phyloP scores from a whole-genome alignment of 768 basidiomycete species.

The Crepidotus variabilis region DNA sequence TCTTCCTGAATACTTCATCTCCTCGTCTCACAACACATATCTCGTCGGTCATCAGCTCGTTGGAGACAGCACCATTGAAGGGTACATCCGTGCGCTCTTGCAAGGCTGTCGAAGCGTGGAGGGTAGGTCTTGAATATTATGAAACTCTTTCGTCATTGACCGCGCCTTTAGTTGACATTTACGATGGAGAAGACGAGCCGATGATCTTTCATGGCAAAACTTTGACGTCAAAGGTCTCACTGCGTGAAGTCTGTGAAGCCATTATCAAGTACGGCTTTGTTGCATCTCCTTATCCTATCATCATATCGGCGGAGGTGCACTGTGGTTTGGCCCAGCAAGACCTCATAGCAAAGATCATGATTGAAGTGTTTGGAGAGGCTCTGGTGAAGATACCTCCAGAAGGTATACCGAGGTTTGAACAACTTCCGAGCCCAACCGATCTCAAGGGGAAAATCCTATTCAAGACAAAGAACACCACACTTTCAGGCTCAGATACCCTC shows the following conservation, averaged over 20 bases:
- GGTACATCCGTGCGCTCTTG: conserved; percentile 88
- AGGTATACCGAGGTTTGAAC: conserved; percentile 40
- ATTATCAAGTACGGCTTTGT: conserved; percentile 93
- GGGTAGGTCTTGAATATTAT: conserved; percentile 42
- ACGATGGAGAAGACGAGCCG: conserved; percentile 83
- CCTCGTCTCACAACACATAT: conserved; percentile 91
- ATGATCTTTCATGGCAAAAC: conserved; percentile 89
- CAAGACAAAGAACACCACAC: conserved; percentile 43
- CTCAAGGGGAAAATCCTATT: conserved; percentile 77
- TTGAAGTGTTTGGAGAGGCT: conserved; percentile 41
- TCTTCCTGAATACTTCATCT: conserved; percentile 83
- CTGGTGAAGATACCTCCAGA: conserved; percentile 36
- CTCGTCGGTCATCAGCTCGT: conserved; percentile 83
- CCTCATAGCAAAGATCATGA: conserved; percentile 44
- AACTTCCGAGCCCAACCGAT: conserved; percentile 85
- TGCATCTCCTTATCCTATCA: conserved; percentile 90
- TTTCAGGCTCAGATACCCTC: conserved; percentile 23
- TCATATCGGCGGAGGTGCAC: conserved; percentile 97
- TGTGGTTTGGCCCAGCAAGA: conserved; percentile 63
- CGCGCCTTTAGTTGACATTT: conserved; percentile 73
- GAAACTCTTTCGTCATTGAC: conserved; percentile 1
- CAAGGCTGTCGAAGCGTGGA: conserved; percentile 94
- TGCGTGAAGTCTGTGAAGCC: conserved; percentile 79
- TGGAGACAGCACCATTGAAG: conserved; percentile 86
- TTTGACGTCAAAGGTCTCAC: conserved; percentile 76